Percentiles rank a stretch among this genome's conserved stretches.
Evolutionary conservation across 2,329 filamentous ascomycete species (phyloP).

Genomic region (Aspergillus sp.): DNA sequence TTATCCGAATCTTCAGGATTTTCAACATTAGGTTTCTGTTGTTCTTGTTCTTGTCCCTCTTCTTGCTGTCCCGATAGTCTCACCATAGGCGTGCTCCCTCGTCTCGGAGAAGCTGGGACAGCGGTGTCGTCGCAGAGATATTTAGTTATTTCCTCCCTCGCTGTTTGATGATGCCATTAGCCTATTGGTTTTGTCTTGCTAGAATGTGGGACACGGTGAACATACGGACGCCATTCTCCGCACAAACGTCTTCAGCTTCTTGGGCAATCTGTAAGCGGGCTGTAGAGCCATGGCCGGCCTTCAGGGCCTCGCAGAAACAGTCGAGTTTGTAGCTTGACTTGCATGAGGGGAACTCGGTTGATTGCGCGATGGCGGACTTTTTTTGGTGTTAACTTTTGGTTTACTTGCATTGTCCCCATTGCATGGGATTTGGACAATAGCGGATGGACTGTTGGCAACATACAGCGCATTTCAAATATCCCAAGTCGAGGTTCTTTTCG

Average conservation of each 20-base stretch:
- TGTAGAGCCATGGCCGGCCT: not conserved
- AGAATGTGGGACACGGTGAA: not conserved
- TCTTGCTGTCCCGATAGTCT: not conserved
- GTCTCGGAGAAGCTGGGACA: slow-evolving; percentile 7
- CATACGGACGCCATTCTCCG: slow-evolving; percentile 12
- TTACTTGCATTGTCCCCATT: no score
- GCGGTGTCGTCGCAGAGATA: slow-evolving; percentile 13
- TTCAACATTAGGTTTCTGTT: no score
- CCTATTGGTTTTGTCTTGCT: not conserved
- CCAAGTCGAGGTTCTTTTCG: not conserved
- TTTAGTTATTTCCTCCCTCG: not conserved
- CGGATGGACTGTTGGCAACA: not conserved
- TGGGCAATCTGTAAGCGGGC: not conserved
- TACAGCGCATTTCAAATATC: slow-evolving; percentile 15
- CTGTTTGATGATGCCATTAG: not conserved
- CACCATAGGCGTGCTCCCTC: slow-evolving; percentile 11
- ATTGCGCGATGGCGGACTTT: slow-evolving; percentile 11
- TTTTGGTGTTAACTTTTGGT: not conserved
- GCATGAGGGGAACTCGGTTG: slow-evolving; percentile 5
- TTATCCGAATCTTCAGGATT: not conserved
- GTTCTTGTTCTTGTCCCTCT: not conserved
- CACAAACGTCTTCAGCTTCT: slow-evolving; percentile 1
- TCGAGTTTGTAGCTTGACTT: slow-evolving; percentile 12
- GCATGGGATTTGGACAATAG: no score
- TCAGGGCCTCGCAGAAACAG: slow-evolving; percentile 13